A percentile compares a stretch with the other conserved stretches of the same genome.
Conservation (phyloP, 768 basidiomycete genomes). For the Suillus subluteus region DNA sequence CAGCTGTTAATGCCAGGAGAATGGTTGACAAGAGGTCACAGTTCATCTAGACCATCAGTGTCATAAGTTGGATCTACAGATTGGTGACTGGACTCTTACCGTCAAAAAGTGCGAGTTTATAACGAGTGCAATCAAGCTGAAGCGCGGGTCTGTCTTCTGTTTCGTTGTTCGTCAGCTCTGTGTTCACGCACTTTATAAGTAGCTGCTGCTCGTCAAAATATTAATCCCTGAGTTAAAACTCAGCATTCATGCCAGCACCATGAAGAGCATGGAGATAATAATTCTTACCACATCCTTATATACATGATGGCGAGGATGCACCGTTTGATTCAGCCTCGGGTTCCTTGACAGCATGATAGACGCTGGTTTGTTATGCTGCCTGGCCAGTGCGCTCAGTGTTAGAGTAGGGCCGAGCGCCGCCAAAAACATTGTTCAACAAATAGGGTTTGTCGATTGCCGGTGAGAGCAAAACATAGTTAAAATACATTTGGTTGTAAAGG, state of each 20-base stretch:
- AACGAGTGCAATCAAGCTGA: neutral
- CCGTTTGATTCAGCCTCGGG: no score
- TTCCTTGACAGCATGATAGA: neutral
- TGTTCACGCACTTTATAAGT: neutral
- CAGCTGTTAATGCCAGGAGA: neutral
- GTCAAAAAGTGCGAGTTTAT: neutral
- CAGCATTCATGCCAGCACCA: neutral
- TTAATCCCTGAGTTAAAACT: neutral
- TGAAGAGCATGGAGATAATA: neutral
- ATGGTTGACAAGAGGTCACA: neutral
- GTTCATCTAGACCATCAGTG: neutral
- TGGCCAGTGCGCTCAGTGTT: no score
- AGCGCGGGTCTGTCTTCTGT: neutral
- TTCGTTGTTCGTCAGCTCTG: neutral
- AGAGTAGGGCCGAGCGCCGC: no score
- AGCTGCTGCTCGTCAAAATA: neutral
- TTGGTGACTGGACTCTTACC: neutral
- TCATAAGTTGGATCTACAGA: neutral
- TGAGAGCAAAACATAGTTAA: no score
- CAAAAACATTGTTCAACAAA: no score
- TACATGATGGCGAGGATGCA: no score
- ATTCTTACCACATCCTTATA: no score
- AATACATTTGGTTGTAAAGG: conserved; percentile 43
- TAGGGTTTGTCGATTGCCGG: no score
- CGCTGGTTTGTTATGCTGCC: neutral